Percentiles rank a stretch among this genome's conserved stretches.
Evolutionary conservation across 306 rosid genomes (phyloP).

Genomic region (Sechiopsis laciniata): DNA sequence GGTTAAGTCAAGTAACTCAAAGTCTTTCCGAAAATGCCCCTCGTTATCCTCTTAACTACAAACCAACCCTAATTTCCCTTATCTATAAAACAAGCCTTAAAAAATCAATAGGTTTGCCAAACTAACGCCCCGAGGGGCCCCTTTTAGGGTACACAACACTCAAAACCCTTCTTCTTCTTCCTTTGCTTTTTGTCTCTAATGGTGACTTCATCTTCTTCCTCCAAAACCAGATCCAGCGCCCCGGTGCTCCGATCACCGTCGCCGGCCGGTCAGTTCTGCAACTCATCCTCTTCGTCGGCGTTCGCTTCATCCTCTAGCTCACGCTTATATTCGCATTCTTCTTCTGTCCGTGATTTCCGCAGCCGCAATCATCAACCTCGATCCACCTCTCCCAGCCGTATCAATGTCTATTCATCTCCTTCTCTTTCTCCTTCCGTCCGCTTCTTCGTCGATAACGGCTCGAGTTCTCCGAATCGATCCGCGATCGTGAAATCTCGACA

Average conservation of each 20-base stretch:
- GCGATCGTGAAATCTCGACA: conserved; percentile 53
- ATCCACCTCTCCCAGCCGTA: conserved; percentile 79
- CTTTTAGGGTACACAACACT: conserved; percentile 16
- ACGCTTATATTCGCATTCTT: conserved; percentile 41
- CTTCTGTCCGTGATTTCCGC: conserved; percentile 40
- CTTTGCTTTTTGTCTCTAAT: conserved; percentile 20
- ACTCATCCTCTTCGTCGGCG: conserved; percentile 43
- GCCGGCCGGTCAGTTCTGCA: conserved; percentile 59
- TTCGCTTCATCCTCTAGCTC: conserved; percentile 77
- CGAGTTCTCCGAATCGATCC: conserved; percentile 72
- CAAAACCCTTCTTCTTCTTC: neutral
- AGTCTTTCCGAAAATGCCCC: conserved; percentile 6
- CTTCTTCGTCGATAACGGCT: conserved; percentile 67
- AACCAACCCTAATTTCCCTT: neutral
- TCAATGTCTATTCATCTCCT: conserved; percentile 38
- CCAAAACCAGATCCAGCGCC: conserved; percentile 53
- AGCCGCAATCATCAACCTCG: conserved; percentile 43
- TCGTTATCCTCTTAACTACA: neutral
- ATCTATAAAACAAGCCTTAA: conserved; percentile 58
- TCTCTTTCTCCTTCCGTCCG: conserved; percentile 51
- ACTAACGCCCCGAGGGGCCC: conserved; percentile 66
- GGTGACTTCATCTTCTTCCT: conserved; percentile 19
- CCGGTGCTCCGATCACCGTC: conserved; percentile 70
- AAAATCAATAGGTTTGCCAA: conserved; percentile 95
- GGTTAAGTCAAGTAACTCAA: conserved; percentile 33